These are phyloP conservation scores for Sarocladium brachiariae DNA, from an alignment of 2,329 filamentous ascomycete genomes.

Conservation along the genomic window DNA sequence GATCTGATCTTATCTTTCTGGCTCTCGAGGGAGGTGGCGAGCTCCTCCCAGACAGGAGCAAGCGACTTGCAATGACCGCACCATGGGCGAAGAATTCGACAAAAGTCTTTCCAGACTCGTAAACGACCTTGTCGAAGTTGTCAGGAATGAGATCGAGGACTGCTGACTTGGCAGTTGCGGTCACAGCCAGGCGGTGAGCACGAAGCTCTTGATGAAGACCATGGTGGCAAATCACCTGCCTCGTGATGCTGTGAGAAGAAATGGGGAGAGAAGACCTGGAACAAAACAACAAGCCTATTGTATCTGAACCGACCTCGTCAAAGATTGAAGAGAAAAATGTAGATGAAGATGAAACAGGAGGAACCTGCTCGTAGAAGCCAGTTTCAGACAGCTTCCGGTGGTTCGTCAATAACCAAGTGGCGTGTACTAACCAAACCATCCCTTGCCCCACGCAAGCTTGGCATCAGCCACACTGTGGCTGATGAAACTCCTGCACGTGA, in stretches of 20 bases:
- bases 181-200: slow-evolving; percentile 49
- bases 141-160: slow-evolving; percentile 83
- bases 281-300: not conserved
- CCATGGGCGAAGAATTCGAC: slow-evolving; percentile 99
- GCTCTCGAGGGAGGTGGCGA: slow-evolving; percentile 66
- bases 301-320: not conserved
- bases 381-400: slow-evolving; percentile 3
- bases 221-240: slow-evolving; percentile 16
- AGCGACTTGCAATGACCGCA: slow-evolving; percentile 99
- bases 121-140: slow-evolving; percentile 88
- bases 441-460: slow-evolving; percentile 6
- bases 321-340: not conserved
- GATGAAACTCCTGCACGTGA: not conserved
- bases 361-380: slow-evolving; percentile 3
- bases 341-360: no score
- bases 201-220: slow-evolving; percentile 54
- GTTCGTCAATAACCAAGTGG: not conserved
- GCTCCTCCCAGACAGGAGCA: slow-evolving; percentile 89
- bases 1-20: slow-evolving; percentile 71
- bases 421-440: not conserved
- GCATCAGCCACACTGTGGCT: slow-evolving; percentile 1
- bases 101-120: slow-evolving; percentile 88
- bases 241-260: not conserved
- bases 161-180: slow-evolving; percentile 61
- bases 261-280: no score